These are phyloP conservation scores for Vigna unguiculata DNA, from an alignment of 306 rosid genomes.

Conservation along the genomic window DNA sequence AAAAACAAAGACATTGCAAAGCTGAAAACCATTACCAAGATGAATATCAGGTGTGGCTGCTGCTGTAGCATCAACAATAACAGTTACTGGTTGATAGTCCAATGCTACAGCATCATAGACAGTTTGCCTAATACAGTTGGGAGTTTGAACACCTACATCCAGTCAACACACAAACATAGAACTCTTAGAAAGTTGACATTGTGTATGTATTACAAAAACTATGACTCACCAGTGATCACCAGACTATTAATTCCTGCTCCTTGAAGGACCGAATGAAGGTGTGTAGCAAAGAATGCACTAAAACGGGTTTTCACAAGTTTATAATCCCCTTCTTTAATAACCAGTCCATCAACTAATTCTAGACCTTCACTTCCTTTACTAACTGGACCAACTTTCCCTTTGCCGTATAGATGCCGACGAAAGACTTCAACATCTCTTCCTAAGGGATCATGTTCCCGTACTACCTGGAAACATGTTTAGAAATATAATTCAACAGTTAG, in stretches of 20 bases:
- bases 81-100: slow-evolving; percentile 75
- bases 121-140: slow-evolving; percentile 94
- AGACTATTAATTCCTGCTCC: slow-evolving; percentile 66
- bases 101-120: slow-evolving; percentile 86
- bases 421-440: slow-evolving; percentile 94
- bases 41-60: slow-evolving; percentile 85
- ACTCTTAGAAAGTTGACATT: background rate
- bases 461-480: slow-evolving; percentile 58
- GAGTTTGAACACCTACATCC: slow-evolving; percentile 87
- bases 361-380: slow-evolving; percentile 72
- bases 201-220: slow-evolving; percentile 17
- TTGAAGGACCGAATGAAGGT: slow-evolving; percentile 79
- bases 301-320: slow-evolving; percentile 87
- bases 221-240: slow-evolving; percentile 69
- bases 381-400: slow-evolving; percentile 63
- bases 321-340: slow-evolving; percentile 81
- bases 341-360: slow-evolving; percentile 80
- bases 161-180: slow-evolving; percentile 35
- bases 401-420: slow-evolving; percentile 68
- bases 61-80: slow-evolving; percentile 86
- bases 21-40: slow-evolving; percentile 50
- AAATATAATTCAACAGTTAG: slow-evolving; percentile 6
- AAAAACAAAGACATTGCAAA: background rate
- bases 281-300: slow-evolving; percentile 89
- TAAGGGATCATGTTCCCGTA: slow-evolving; percentile 82